Conservation (phyloP, 2,329 filamentous ascomycete genomes). For the Lachnellula hyalina region DNA sequence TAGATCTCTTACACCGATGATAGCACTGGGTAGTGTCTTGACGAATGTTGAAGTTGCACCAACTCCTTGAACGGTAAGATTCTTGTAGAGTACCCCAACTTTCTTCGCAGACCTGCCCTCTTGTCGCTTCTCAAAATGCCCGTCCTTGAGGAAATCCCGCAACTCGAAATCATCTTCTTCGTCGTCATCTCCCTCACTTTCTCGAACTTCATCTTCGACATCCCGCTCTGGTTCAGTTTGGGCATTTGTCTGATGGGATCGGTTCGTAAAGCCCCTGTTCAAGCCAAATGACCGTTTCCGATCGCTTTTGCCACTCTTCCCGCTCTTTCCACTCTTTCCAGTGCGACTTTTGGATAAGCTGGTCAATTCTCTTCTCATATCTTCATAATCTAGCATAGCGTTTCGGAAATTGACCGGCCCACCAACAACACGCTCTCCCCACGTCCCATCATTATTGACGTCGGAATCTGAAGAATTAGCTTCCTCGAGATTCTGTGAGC, state of each 20-base stretch:
- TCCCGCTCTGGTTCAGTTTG: slow-evolving; percentile 18
- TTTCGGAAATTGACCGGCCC: slow-evolving; percentile 45
- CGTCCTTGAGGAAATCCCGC: slow-evolving; percentile 64
- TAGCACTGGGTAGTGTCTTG: slow-evolving; percentile 66
- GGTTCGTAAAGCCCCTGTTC: slow-evolving; percentile 7
- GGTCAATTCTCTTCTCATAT: slow-evolving; percentile 50
- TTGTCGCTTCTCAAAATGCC: slow-evolving; percentile 69
- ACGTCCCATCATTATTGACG: slow-evolving; percentile 43
- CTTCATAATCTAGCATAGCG: slow-evolving; percentile 56
- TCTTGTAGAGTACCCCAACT: slow-evolving; percentile 71
- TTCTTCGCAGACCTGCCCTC: slow-evolving; percentile 67
- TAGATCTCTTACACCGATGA: slow-evolving; percentile 47
- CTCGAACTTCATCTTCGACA: slow-evolving; percentile 22
- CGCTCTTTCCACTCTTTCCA: slow-evolving; percentile 9
- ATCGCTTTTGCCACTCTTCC: neutral
- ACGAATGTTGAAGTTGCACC: slow-evolving; percentile 63
- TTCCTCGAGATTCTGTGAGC: slow-evolving; percentile 8
- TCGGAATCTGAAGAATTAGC: slow-evolving; percentile 9
- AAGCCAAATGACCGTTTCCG: slow-evolving; percentile 3
- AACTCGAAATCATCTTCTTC: slow-evolving; percentile 62
- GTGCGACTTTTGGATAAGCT: slow-evolving; percentile 41
- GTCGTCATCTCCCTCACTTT: slow-evolving; percentile 28
- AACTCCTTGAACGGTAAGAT: slow-evolving; percentile 68
- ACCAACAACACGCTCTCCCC: slow-evolving; percentile 57
- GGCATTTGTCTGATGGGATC: slow-evolving; percentile 15